Evolutionary conservation across 208 protist genomes (phyloP).

Genomic region (Tetramitus jugosus): DNA sequence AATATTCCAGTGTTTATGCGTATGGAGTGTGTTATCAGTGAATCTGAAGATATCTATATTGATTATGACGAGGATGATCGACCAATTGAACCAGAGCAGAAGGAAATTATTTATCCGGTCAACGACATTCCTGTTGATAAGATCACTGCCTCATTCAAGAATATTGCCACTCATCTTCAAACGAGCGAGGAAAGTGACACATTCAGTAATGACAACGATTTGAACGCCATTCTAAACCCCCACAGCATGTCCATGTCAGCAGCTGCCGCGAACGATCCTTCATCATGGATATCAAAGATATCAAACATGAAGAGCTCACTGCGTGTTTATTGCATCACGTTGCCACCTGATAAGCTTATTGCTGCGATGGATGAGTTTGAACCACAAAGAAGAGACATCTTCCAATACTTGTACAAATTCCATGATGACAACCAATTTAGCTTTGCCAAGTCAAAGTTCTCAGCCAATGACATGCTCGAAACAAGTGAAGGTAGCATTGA

Average conservation of each 20-base stretch:
- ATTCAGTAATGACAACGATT: neutral
- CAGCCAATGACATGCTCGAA: too few relatives aligned
- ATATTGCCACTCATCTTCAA: neutral
- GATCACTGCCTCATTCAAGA: neutral
- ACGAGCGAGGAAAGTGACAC: neutral
- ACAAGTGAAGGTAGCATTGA: too few relatives aligned
- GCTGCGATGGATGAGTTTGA: neutral
- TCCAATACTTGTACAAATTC: neutral
- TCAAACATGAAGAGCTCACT: neutral
- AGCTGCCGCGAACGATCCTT: neutral
- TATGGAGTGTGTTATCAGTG: slow-evolving; percentile 11
- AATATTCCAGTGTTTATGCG: slow-evolving; percentile 3
- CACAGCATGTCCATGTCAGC: neutral
- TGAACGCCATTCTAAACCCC: neutral
- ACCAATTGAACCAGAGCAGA: neutral
- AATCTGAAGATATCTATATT: too few relatives aligned
- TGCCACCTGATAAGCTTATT: neutral
- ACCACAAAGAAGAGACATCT: neutral
- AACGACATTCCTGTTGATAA: neutral
- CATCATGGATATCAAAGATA: neutral
- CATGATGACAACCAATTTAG: neutral
- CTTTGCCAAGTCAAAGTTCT: neutral
- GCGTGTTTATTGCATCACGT: neutral
- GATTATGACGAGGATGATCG: too few relatives aligned
- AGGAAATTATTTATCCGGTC: neutral